A percentile compares a stretch with the other conserved stretches of the same genome.
Conservation (phyloP, 805 yeast genomes). For the Ogataea minuta region DNA sequence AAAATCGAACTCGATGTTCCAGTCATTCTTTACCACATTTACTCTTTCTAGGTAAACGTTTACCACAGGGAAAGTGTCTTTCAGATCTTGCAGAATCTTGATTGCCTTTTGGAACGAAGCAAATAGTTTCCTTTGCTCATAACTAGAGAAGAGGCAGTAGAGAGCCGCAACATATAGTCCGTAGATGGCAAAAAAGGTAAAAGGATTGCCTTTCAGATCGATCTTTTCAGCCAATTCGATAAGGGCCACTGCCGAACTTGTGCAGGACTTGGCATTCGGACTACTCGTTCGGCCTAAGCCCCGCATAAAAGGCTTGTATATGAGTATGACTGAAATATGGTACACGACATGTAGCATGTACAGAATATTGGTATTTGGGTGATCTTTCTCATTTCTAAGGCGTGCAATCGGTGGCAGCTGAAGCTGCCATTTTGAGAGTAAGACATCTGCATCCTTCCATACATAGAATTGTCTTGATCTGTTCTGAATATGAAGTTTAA, state of each 20-base stretch:
- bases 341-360: conserved; percentile 1
- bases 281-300: not conserved
- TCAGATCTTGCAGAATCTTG: not conserved
- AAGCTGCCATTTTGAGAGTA: conserved; percentile 5
- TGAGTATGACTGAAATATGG: not conserved
- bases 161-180: not conserved
- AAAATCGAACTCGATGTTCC: not conserved
- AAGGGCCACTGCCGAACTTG: not conserved
- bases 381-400: not conserved
- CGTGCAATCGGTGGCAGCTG: conserved; percentile 4
- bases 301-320: conserved; percentile 1
- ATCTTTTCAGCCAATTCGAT: not conserved
- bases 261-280: not conserved
- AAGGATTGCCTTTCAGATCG: not conserved
- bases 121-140: not conserved
- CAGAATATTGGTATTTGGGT: conserved; percentile 3
- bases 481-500: not conserved
- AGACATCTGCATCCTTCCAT: conserved; percentile 2
- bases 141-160: not conserved
- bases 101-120: not conserved
- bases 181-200: not conserved
- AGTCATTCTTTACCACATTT: conserved; percentile 2
- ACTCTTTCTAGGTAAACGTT: not conserved
- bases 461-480: not conserved
- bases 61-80: not conserved